Percentiles rank a stretch among this genome's conserved stretches.
These are phyloP conservation scores for Polygonum aviculare DNA, from an alignment of 148 eudicot genomes.

Conservation along the genomic window DNA sequence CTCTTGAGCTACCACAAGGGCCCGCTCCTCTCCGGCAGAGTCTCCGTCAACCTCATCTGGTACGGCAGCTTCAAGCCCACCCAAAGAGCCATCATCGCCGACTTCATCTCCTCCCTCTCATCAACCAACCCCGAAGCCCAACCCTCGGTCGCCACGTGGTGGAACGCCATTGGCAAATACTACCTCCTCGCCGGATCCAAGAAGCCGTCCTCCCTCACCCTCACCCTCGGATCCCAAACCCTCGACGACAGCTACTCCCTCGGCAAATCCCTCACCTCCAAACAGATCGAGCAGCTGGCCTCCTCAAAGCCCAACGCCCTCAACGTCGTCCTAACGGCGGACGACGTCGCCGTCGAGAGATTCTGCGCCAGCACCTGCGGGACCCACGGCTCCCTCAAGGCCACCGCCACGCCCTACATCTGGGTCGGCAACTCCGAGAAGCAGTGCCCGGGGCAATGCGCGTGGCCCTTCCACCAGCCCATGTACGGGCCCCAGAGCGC, in stretches of 20 bases:
- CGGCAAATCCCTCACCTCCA: not conserved
- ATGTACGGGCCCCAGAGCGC: not conserved
- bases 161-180: not conserved
- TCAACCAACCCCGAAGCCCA: not conserved
- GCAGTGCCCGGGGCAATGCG: conserved; percentile 4
- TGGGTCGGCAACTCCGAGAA: conserved; percentile 1
- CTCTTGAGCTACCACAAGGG: not conserved
- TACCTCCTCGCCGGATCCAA: not conserved
- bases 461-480: conserved; percentile 4
- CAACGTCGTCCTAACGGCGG: conserved; percentile 3
- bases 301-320: not conserved
- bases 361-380: not conserved
- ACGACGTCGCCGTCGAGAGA: conserved; percentile 1
- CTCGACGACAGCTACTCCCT: not conserved
- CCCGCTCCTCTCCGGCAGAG: conserved; percentile 1
- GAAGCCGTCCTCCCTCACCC: not conserved
- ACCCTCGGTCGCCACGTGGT: not conserved
- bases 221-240: not conserved
- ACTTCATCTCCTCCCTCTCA: conserved; percentile 2
- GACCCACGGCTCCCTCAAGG: not conserved
- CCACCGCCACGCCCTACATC: not conserved
- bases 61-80: not conserved
- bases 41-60: conserved; percentile 7
- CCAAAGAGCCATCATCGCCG: not conserved
- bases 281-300: not conserved